Base-by-base conservation (phyloP, 768 basidiomycete species). In the Kwoniella heveanensis region DNA sequence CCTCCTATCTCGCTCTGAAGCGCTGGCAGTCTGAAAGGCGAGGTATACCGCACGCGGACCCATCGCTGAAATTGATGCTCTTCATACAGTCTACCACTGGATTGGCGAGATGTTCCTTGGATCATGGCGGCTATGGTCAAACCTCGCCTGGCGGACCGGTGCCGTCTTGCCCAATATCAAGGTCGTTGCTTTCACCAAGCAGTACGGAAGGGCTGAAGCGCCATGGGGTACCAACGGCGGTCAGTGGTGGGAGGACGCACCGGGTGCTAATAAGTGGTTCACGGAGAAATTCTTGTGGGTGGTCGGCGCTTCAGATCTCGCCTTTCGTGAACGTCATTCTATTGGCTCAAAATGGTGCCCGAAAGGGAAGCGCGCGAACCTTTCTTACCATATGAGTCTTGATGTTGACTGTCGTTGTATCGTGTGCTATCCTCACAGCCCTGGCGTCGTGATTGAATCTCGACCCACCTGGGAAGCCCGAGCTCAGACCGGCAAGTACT, bases 41-140 rank as follows among this genome's bases (percentile, higher is more conserved):
- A n/a, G n/a, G n/a, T n/a, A n/a, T n/a, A n/a, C n/a, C n/a, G n/a
- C n/a, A n/a, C n/a, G n/a, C n/a, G n/a, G n/a, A n/a, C n/a, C n/a
- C n/a, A n/a, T n/a, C n/a, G n/a, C n/a, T n/a, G n/a, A n/a, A n/a
- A n/a, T n/a, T 53, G 49, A 22, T 39, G 21, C 24, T 24, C 26
- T 10, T n/a, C 10, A 25, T 44, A n/a, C 46, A 73, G 72, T 64
- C 56, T 72, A 74, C 47, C 73, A 74, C 52, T 67, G 66, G 62
- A 67, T 74, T 54, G 73, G 73, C 6, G 73, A 74, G 52, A 68
- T 57, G 10, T 74, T 74, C 54, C 37, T 70, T 25, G 73, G 70
- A 9, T 64, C 60, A n/a, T 72, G 70, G 70, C 22, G 68, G 36
- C 59, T 65, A 30, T 74, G 68, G 65, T 60, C 60, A 3, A 65